Base-by-base conservation (phyloP, 768 basidiomycete species). In the Boletus pseudo-olivaceus region DNA sequence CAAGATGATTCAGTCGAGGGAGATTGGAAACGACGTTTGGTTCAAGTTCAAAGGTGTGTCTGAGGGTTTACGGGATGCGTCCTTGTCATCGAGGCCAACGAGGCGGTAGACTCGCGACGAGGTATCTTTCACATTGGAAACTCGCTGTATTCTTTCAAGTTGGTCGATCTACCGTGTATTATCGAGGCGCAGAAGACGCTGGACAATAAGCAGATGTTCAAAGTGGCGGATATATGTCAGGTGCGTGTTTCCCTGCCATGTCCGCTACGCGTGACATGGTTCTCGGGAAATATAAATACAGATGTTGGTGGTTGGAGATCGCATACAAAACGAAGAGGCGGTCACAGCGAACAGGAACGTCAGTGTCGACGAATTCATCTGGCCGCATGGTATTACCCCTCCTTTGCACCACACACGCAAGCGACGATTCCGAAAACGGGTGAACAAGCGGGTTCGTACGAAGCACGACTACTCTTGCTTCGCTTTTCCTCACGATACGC, bases 171-270 rank as follows among this genome's bases (percentile, higher is more conserved):
- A 42, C 97, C 97, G 2, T 91, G 90, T 70, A 83, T 99, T 48
- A 79, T 95, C 58, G 97, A 99, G 67, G 83, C 91, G 12, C 95
- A 98, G 71, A 98, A 98, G 77, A 93, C 96, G 2, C 72, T 96
- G 47, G 97, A 98, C 72, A 90, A 87, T 68, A 93, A 95, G 69
- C 93, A 97, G 66, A 88, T 97, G 84, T 97, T 98, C 78, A 99
- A 99, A 72, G 91, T 95, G 7, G 95, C 94, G 37, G 97, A 99
- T 68, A 96, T 99, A 73, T 96, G 91, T 75, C 95, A 97, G 83
- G 93, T 93, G 62, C 62, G 62, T 58, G 40, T 33, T 43, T 47
- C 54, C 47, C 34, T 45, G 44, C 57, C 20, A 45, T 43, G 46
- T 35, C 26, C 12, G 29, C 23, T 47, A 37, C 43, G 47, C 38